These are phyloP conservation scores for Blastobotrys terrestris DNA, from an alignment of 805 yeast genomes.

Conservation along the genomic window DNA sequence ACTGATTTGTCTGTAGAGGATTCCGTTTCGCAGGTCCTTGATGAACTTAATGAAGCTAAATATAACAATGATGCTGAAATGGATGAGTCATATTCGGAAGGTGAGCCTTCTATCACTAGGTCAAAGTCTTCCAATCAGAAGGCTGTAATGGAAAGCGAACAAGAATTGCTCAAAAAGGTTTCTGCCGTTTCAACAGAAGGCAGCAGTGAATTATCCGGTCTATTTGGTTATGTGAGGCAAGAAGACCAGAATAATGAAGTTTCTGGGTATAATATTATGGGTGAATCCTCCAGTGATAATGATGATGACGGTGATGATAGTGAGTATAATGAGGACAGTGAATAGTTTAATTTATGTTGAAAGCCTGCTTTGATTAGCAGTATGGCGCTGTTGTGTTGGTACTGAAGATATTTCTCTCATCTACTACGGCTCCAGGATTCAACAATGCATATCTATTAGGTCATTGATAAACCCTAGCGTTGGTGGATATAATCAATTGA, in stretches of 20 bases:
- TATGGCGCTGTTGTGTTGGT: too few species aligned
- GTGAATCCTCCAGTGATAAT: neutral
- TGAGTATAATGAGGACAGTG: neutral
- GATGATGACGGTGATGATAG: neutral
- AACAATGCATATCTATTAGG: too few species aligned
- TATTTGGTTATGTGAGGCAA: conserved; percentile 9
- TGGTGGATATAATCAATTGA: too few species aligned
- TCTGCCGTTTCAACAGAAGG: conserved; percentile 1
- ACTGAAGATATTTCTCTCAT: too few species aligned
- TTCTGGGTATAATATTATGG: neutral
- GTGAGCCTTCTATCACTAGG: conserved; percentile 11
- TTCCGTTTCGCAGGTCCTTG: neutral
- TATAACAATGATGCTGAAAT: conserved; percentile 17
- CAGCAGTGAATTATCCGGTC: conserved; percentile 4
- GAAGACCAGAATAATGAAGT: conserved; percentile 3
- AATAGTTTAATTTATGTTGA: too few species aligned
- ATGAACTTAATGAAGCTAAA: conserved; percentile 8
- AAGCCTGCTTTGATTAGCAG: too few species aligned
- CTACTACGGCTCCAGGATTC: too few species aligned
- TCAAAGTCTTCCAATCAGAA: neutral
- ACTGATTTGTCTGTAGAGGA: neutral
- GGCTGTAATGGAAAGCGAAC: neutral
- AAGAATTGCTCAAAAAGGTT: neutral
- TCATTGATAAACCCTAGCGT: too few species aligned
- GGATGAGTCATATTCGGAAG: conserved; percentile 18